phyloP scores from a whole-genome alignment of 208 protist species.

The Kentomonas sorsogonicus region DNA sequence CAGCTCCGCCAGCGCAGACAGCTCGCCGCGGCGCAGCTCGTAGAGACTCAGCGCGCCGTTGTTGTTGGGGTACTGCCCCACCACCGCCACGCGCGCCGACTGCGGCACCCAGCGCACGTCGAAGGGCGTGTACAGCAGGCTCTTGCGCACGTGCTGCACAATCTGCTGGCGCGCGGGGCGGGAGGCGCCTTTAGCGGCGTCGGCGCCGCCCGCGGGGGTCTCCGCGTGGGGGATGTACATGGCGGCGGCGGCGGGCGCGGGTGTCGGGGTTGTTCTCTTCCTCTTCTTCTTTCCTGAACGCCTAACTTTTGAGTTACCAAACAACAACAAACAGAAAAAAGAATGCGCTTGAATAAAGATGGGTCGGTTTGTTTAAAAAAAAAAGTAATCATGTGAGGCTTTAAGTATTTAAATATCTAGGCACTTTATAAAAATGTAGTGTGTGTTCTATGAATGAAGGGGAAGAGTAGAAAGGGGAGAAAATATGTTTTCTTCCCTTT shows the following conservation, averaged over 20 bases:
- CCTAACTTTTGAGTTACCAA: neutral
- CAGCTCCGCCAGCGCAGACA: constrained; percentile 49
- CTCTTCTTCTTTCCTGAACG: too few relatives aligned
- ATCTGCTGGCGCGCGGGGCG: constrained; percentile 85
- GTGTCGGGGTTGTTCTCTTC: too few relatives aligned
- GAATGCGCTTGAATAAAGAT: neutral
- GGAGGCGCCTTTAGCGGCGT: constrained; percentile 21
- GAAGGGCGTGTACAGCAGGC: constrained; percentile 86
- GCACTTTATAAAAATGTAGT: neutral
- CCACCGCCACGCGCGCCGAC: constrained; percentile 60
- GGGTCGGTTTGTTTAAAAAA: neutral
- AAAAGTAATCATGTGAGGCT: too few relatives aligned
- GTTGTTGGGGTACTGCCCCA: constrained; percentile 89
- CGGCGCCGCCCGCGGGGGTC: constrained; percentile 13
- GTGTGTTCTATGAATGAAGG: too few relatives aligned
- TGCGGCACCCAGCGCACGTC: constrained; percentile 90
- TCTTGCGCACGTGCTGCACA: constrained; percentile 89
- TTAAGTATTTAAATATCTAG: neutral
- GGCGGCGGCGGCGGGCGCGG: too few relatives aligned
- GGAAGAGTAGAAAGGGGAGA: too few relatives aligned
- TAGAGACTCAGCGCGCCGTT: constrained; percentile 76
- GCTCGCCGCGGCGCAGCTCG: constrained; percentile 72
- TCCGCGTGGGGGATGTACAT: constrained; percentile 8
- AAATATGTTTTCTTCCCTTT: too few relatives aligned
- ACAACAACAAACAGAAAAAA: constrained; percentile 7